Base-by-base conservation (phyloP, 139 green algal genomes). In the Auxenochlorella pyrenoidosa region DNA sequence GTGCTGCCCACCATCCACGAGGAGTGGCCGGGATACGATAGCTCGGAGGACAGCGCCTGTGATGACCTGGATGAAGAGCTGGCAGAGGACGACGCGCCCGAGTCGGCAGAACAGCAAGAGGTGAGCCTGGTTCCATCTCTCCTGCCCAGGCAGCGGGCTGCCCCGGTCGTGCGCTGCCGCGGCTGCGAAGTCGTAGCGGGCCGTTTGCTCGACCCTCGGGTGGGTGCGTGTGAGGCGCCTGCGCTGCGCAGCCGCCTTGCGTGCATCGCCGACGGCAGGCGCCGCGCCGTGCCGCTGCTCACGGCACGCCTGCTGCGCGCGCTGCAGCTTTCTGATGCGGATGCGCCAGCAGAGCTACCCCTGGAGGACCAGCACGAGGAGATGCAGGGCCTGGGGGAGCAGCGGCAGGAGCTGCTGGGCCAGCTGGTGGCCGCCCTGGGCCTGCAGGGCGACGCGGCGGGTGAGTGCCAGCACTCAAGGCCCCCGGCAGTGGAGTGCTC, bases 341-440 rank as follows among this genome's bases (percentile, higher is more conserved):
- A 38, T 16, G 66, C 66, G 8, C 13, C 66, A 5, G 66, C 2
- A 2, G 30, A 13, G 66, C 66, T 40, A 12, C 66, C 66, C 2
- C 66, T 36, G 36, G 70, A 76, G 34, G 36, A 44, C 34, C 16
- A 44, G 70, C 34, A 76, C 1, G n/a, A 76, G 36, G 70, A 76
- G 70, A n/a, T 24, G 40, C 54, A 70, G 51, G 16, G 34, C 34
- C 19, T 76, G 21, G 40, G 5, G 8, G 63, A 32, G 1, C 80
- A 43, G 34, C 40, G 80, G 6, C 80, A 85, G 30, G 80, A 85
- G 54, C 63, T 85, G 80, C 28, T 65, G 16, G 22, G 0, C 24
- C 80, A 77, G 41, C 80, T 85, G 19, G 80, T 76, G 6, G 41
- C 80, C 0, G 60, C 63, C 1, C 63, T 85, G 63, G 40, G 63